Percentiles rank a stretch among this genome's conserved stretches.
These are phyloP conservation scores for Aspergillus intermedius DNA, from an alignment of 2,329 filamentous ascomycete genomes.

Conservation along the genomic window DNA sequence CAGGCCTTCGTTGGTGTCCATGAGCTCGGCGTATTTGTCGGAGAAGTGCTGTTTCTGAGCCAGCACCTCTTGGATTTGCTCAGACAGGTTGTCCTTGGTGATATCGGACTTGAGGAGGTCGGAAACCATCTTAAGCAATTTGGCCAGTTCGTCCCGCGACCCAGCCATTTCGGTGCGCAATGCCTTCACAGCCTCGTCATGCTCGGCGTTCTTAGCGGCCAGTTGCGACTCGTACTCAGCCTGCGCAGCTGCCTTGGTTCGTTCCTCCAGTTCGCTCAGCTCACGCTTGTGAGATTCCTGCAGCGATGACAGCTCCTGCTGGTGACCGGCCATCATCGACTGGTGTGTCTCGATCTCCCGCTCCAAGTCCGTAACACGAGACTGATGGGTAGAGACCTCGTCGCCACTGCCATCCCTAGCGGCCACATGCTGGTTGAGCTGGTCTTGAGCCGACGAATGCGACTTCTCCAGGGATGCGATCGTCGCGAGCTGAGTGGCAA, in stretches of 20 bases:
- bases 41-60: slow-evolving; percentile 38
- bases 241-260: slow-evolving; percentile 29
- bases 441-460: slow-evolving; percentile 58
- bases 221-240: slow-evolving; percentile 32
- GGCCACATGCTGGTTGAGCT: slow-evolving; percentile 61
- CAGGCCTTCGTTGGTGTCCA: slow-evolving; percentile 34
- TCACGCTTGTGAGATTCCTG: slow-evolving; percentile 47
- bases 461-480: slow-evolving; percentile 69
- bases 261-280: slow-evolving; percentile 34
- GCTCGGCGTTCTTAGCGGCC: slow-evolving; percentile 50
- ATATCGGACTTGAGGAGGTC: slow-evolving; percentile 39
- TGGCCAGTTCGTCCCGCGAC: slow-evolving; percentile 60
- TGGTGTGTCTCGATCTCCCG: slow-evolving; percentile 53
- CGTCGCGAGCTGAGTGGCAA: slow-evolving; percentile 61
- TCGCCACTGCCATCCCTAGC: slow-evolving; percentile 51
- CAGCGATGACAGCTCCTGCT: slow-evolving; percentile 48
- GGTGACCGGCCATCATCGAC: slow-evolving; percentile 48
- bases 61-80: slow-evolving; percentile 54
- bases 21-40: slow-evolving; percentile 36
- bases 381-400: slow-evolving; percentile 39
- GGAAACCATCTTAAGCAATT: slow-evolving; percentile 56
- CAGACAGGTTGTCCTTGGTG: slow-evolving; percentile 53
- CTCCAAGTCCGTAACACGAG: slow-evolving; percentile 50
- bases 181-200: slow-evolving; percentile 53
- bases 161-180: slow-evolving; percentile 59